phyloP scores from a whole-genome alignment of 768 basidiomycete genomes.

The Coprinellus aureogranulatus region DNA sequence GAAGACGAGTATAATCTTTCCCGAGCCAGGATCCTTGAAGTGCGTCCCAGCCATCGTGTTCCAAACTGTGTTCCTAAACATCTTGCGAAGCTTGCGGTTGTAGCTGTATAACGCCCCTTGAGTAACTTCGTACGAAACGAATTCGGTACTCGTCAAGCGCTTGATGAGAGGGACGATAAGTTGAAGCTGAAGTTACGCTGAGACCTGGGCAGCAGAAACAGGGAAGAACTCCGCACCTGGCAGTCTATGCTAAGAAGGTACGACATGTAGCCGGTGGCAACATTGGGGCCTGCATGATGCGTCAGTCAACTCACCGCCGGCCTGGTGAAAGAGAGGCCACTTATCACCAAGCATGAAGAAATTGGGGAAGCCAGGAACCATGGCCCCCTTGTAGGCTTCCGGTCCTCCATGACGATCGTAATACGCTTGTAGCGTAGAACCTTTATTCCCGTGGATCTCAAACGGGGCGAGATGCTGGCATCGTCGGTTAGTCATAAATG shows the following conservation, averaged over 20 bases:
- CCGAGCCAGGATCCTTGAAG: slow-evolving; percentile 42
- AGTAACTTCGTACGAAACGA: slow-evolving; percentile 35
- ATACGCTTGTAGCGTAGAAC: slow-evolving; percentile 37
- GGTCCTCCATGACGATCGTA: slow-evolving; percentile 38
- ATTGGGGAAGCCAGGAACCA: slow-evolving; percentile 46
- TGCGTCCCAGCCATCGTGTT: slow-evolving; percentile 19
- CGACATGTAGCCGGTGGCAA: slow-evolving; percentile 42
- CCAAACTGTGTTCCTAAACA: slow-evolving; percentile 33
- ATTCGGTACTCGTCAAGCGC: slow-evolving; percentile 35
- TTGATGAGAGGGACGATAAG: slow-evolving; percentile 41
- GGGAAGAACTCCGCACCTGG: slow-evolving; percentile 37
- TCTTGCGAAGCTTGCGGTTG: slow-evolving; percentile 36
- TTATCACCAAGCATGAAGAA: slow-evolving; percentile 38
- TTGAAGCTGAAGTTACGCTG: no score
- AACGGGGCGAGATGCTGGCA: slow-evolving; percentile 34
- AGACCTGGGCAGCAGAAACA: no score
- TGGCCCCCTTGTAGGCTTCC: slow-evolving; percentile 43
- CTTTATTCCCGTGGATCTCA: slow-evolving; percentile 25
- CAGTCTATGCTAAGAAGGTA: slow-evolving; percentile 42
- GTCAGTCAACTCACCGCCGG: no score
- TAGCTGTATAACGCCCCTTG: slow-evolving; percentile 34
- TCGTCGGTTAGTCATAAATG: background rate
- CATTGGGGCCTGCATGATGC: slow-evolving; percentile 50
- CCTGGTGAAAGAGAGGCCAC: background rate
- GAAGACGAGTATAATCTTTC: slow-evolving; percentile 38